Evolutionary conservation across 2,329 filamentous ascomycete genomes (phyloP).

Genomic region (Cytospora mali): DNA sequence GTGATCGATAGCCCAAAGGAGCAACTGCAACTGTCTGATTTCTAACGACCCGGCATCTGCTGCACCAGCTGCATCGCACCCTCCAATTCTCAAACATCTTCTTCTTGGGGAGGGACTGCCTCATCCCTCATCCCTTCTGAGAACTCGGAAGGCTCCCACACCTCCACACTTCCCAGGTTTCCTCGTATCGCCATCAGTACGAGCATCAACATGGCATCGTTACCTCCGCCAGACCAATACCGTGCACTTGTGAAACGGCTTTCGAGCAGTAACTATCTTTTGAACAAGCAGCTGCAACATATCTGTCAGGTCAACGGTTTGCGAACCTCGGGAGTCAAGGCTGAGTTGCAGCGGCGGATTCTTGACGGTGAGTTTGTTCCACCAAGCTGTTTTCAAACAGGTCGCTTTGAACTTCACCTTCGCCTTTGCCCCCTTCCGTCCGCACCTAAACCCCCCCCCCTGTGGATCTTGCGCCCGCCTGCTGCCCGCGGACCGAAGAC

Average conservation of each 20-base stretch:
- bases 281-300: conserved; percentile 69
- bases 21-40: neutral
- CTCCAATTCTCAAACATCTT: neutral
- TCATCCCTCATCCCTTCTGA: conserved; percentile 4
- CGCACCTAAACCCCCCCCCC: neutral
- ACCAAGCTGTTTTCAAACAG: neutral
- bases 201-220: conserved; percentile 29
- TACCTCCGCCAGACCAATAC: conserved; percentile 45
- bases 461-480: neutral
- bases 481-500: neutral
- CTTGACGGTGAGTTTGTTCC: conserved; percentile 68
- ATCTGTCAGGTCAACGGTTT: conserved; percentile 77
- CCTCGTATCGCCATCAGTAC: neutral
- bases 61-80: neutral
- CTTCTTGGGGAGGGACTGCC: neutral
- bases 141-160: conserved; percentile 13
- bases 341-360: conserved; percentile 77
- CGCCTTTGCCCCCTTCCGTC: neutral
- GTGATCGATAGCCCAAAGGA: conserved; percentile 8
- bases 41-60: neutral
- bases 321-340: conserved; percentile 82
- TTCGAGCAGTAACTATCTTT: conserved; percentile 42
- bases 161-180: neutral
- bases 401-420: neutral
- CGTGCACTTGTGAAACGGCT: conserved; percentile 46